Evolutionary conservation across 495 filamentous ascomycete species (phyloP).

Genomic region (Rhizodiscina lignyota): DNA sequence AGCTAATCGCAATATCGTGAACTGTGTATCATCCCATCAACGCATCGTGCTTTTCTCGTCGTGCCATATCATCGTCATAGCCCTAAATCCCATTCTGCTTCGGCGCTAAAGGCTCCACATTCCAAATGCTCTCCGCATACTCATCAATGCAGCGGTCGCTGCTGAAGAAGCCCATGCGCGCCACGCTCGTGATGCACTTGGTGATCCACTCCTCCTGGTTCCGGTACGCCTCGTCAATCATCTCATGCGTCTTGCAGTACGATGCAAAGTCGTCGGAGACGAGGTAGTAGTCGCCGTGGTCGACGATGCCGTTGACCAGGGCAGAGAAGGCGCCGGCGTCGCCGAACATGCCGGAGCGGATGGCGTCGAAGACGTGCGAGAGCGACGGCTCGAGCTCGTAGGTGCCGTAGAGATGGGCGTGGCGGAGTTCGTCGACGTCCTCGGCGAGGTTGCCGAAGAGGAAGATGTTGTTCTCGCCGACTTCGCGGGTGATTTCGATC

Average conservation of each 20-base stretch:
- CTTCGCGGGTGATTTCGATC: conserved; percentile 97
- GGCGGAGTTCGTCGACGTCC: conserved; percentile 90
- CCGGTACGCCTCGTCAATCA: conserved; percentile 81
- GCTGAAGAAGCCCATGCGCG: conserved; percentile 93
- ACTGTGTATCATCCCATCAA: no score
- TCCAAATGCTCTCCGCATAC: conserved; percentile 97
- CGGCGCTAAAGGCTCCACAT: conserved; percentile 56
- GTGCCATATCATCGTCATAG: no score
- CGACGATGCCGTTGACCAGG: conserved; percentile 64
- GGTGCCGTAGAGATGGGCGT: conserved; percentile 67
- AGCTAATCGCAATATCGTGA: no score
- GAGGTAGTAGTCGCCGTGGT: conserved; percentile 94
- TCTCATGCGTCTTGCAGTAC: conserved; percentile 74
- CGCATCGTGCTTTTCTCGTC: no score
- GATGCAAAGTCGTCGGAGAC: conserved; percentile 93
- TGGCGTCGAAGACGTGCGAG: conserved; percentile 63
- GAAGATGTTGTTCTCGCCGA: conserved; percentile 93
- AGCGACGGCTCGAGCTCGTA: conserved; percentile 66
- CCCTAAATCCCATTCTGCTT: conserved; percentile 9
- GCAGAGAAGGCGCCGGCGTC: conserved; percentile 57
- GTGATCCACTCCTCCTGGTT: conserved; percentile 83
- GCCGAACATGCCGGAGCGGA: conserved; percentile 64
- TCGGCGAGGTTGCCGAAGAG: conserved; percentile 94
- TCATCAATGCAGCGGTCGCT: conserved; percentile 94
- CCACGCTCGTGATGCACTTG: conserved; percentile 76